phyloP scores from a whole-genome alignment of 306 rosid genomes.

The Parietaria judaica region DNA sequence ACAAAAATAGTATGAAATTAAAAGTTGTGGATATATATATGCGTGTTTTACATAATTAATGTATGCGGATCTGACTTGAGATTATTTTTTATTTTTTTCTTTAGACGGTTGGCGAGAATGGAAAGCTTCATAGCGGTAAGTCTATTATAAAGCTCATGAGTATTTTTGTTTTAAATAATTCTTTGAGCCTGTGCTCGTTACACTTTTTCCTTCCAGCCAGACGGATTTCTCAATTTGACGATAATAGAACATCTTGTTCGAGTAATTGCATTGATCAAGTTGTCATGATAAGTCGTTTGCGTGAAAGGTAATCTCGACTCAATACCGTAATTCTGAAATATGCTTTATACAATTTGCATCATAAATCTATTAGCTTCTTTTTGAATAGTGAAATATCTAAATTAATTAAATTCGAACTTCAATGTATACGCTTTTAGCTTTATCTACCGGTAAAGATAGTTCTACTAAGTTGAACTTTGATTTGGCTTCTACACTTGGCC shows the following conservation, averaged over 20 bases:
- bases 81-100: constrained; percentile 18
- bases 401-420: background rate
- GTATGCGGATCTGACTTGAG: background rate
- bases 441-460: background rate
- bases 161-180: constrained; percentile 5
- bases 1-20: background rate
- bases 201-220: constrained; percentile 4
- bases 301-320: constrained; percentile 39
- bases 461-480: background rate
- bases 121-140: constrained; percentile 62
- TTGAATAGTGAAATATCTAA: background rate
- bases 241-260: constrained; percentile 21
- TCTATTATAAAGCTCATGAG: background rate
- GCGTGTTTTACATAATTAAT: background rate
- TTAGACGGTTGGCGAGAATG: constrained; percentile 48
- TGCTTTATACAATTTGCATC: background rate
- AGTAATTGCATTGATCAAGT: constrained; percentile 71
- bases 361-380: background rate
- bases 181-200: constrained; percentile 3
- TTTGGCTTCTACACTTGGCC: background rate
- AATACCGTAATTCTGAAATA: constrained; percentile 2
- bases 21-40: background rate
- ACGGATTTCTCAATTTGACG: constrained; percentile 46
- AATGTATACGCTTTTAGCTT: background rate
- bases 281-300: constrained; percentile 44